These are phyloP conservation scores for Talaromyces trachyspermus DNA, from an alignment of 495 filamentous ascomycete genomes.

Conservation along the genomic window DNA sequence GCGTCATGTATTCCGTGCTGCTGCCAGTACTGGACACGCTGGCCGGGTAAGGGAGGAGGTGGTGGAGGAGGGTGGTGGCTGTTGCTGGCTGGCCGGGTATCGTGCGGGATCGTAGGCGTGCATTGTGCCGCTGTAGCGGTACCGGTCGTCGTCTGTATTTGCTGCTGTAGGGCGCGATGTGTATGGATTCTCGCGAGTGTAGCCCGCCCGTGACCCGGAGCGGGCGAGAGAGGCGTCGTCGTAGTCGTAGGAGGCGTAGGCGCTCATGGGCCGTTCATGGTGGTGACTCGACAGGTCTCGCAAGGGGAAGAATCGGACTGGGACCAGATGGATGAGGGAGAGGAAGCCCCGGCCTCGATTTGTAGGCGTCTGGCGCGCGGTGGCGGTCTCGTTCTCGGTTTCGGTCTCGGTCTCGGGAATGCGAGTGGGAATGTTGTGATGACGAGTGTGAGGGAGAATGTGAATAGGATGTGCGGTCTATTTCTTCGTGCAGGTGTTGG, in stretches of 20 bases:
- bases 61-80: slow-evolving; percentile 21
- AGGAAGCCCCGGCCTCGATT: background rate
- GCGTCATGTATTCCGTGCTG: too few relatives aligned
- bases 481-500: slow-evolving; percentile 41
- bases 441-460: slow-evolving; percentile 24
- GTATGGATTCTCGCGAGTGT: too few relatives aligned
- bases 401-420: slow-evolving; percentile 18
- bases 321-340: slow-evolving; percentile 20
- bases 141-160: slow-evolving; percentile 1
- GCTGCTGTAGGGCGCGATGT: too few relatives aligned
- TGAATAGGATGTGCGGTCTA: slow-evolving; percentile 38
- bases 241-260: too few relatives aligned
- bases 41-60: slow-evolving; percentile 22
- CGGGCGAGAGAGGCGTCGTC: slow-evolving; percentile 21
- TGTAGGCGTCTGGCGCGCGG: slow-evolving; percentile 14
- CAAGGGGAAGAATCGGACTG: slow-evolving; percentile 36
- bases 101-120: slow-evolving; percentile 8
- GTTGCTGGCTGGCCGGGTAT: background rate
- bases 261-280: slow-evolving; percentile 13
- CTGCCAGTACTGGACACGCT: slow-evolving; percentile 23
- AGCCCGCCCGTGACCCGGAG: slow-evolving; percentile 8
- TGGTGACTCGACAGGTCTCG: slow-evolving; percentile 31
- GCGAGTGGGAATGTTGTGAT: slow-evolving; percentile 24
- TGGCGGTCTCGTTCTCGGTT: slow-evolving; percentile 13
- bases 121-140: slow-evolving; percentile 9